Conservation (phyloP, 2,329 filamentous ascomycete species). For the Beauveria caledonica region DNA sequence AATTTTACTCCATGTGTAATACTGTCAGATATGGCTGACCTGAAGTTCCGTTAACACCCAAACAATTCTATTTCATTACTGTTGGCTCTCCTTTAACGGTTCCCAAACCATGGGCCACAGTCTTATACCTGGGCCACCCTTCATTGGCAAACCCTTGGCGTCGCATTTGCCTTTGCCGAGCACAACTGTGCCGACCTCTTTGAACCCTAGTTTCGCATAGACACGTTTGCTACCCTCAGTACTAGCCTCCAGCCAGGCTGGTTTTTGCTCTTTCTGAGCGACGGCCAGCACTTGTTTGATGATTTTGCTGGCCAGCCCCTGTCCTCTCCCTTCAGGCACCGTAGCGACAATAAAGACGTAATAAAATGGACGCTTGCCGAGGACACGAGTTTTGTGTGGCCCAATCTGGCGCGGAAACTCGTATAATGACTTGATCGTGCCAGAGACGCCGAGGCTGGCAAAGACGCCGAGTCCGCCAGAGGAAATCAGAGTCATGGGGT, state of each 20-base stretch:
- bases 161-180: not conserved
- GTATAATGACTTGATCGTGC: not conserved
- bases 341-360: not conserved
- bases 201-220: not conserved
- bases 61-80: too few species aligned
- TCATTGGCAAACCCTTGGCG: not conserved
- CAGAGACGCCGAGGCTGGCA: not conserved
- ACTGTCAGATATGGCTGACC: too few species aligned
- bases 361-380: not conserved
- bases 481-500: not conserved
- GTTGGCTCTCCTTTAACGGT: not conserved
- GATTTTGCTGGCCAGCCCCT: not conserved
- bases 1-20: too few species aligned
- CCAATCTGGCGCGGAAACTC: not conserved
- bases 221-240: not conserved
- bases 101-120: not conserved
- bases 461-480: not conserved
- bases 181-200: not conserved
- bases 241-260: not conserved
- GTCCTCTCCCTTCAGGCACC: not conserved
- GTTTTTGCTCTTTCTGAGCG: not conserved
- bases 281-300: not conserved
- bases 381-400: not conserved
- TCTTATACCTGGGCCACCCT: not conserved
- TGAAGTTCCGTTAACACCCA: too few species aligned